Evolutionary conservation across 2,329 filamentous ascomycete genomes (phyloP), one percentile per base, ranked within the genome.

Genomic region (Aspergillus jensenii): DNA sequence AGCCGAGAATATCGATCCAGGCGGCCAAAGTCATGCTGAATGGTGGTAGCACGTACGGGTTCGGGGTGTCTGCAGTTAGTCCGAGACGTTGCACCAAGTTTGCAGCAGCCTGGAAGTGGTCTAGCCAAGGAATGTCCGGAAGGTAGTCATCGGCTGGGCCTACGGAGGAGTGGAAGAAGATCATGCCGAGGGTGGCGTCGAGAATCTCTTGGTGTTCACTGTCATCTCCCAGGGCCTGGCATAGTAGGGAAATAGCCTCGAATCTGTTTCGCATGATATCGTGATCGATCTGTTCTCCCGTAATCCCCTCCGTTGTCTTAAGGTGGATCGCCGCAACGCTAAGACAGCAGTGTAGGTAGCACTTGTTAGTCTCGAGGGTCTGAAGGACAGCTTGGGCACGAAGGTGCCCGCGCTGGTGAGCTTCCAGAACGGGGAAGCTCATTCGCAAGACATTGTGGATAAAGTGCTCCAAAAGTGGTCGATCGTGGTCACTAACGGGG

Each of bases 1-100:
- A 88, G 62, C 95, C 95, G 35, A 98, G 85, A 65, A 99, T 97
- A 76, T 99, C 95, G 69, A 98, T 96, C 95, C 95, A 98, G 9
- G 92, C 83, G 6, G 91, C 89, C 15, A 76, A 48, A 6, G 91
- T 93, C 92, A 97, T 97, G 83, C 93, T 96, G 84, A 97, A 97
- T 11, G 91, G 89, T 5, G 90, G 86, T 61, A 88, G 88, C 7
- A 78, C 68, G 62, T 83, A 79, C n/a, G 81, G 79, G 64, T 87
- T 83, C 51, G 85, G 81, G 55, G 93, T 85, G 48, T 87, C 75
- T 40, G 83, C 82, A 9, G 90, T 88, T 40, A 98, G 85, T 59
- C 93, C 87, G 35, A 98, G 87, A 76, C 91, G 93, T 72, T 90
- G 86, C 23, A 96, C 90, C 53, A 98, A 83, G 66, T 87, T 92